Evolutionary conservation across 495 filamentous ascomycete species (phyloP).

Genomic region (Ramalina peruviana): DNA sequence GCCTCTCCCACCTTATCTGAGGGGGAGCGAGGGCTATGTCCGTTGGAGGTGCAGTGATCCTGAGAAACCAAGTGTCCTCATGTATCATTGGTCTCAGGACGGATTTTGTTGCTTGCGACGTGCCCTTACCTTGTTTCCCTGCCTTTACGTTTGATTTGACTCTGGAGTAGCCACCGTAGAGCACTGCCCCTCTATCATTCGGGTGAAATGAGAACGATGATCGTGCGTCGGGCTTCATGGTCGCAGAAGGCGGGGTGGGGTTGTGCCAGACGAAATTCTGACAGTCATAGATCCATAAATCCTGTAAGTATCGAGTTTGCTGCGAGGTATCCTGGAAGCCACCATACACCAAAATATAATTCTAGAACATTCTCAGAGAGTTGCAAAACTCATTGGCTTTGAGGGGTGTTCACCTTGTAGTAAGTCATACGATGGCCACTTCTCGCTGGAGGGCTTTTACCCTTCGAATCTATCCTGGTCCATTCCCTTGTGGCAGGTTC

Average conservation of each 20-base stretch:
- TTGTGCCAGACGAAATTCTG: constrained; percentile 63
- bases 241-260: constrained; percentile 53
- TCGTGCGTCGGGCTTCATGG: constrained; percentile 75
- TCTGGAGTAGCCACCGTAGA: constrained; percentile 88
- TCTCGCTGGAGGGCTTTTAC: constrained; percentile 74
- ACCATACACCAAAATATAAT: constrained; percentile 60
- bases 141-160: constrained; percentile 51
- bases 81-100: constrained; percentile 76
- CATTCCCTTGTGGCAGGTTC: constrained; percentile 74
- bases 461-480: constrained; percentile 76
- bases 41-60: constrained; percentile 55
- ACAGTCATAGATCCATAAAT: constrained; percentile 56
- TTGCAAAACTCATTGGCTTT: background rate
- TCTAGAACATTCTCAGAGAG: constrained; percentile 22
- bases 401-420: constrained; percentile 49
- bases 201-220: constrained; percentile 85
- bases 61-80: constrained; percentile 86
- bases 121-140: constrained; percentile 47
- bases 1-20: constrained; percentile 72
- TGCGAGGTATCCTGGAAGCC: constrained; percentile 94
- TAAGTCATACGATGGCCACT: constrained; percentile 93
- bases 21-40: constrained; percentile 47
- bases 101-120: constrained; percentile 43
- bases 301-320: constrained; percentile 75
- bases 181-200: constrained; percentile 72